Percentiles rank a stretch among this genome's conserved stretches.
Conservation (phyloP, 495 filamentous ascomycete species). For the Diplogelasinospora grovesii region DNA sequence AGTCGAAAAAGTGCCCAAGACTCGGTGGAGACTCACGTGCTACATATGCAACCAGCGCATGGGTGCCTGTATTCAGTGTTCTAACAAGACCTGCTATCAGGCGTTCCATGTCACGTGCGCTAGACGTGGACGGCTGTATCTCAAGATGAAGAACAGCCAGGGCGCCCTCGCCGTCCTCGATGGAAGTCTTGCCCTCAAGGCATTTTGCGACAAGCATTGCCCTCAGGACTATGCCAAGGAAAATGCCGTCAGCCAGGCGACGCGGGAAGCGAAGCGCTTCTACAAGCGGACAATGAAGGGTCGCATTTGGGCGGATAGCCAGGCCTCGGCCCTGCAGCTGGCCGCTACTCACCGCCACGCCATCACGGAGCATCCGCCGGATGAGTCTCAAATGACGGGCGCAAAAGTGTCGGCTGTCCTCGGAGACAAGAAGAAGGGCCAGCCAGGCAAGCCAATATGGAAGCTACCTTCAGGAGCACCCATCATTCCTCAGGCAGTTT, state of each 20-base stretch:
- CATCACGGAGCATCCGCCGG: constrained; percentile 49
- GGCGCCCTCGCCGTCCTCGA: constrained; percentile 75
- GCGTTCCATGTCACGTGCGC: constrained; percentile 99
- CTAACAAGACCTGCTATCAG: constrained; percentile 92
- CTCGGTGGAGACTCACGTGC: constrained; percentile 86
- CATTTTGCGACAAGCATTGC: constrained; percentile 94
- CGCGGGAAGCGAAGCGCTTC: constrained; percentile 55
- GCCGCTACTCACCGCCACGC: constrained; percentile 58
- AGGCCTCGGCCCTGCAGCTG: constrained; percentile 74
- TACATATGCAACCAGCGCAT: constrained; percentile 97
- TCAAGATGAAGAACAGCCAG: constrained; percentile 94
- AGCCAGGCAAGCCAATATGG: constrained; percentile 70
- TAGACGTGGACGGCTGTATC: constrained; percentile 74
- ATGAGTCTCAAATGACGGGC: constrained; percentile 51
- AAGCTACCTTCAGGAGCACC: constrained; percentile 92
- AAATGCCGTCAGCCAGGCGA: constrained; percentile 57
- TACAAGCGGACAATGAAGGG: constrained; percentile 83
- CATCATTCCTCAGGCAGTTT: constrained; percentile 81
- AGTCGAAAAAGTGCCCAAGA: constrained; percentile 91
- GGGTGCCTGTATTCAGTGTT: constrained; percentile 97
- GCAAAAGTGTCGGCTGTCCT: constrained; percentile 51
- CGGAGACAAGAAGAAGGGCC: constrained; percentile 66
- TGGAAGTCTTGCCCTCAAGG: constrained; percentile 75
- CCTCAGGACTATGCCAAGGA: constrained; percentile 83
- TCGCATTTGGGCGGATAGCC: constrained; percentile 83